Evolutionary conservation across 805 yeast genomes (phyloP), one percentile per base, ranked within the genome.

Genomic region (Cyberlindnera misumaiensis): DNA sequence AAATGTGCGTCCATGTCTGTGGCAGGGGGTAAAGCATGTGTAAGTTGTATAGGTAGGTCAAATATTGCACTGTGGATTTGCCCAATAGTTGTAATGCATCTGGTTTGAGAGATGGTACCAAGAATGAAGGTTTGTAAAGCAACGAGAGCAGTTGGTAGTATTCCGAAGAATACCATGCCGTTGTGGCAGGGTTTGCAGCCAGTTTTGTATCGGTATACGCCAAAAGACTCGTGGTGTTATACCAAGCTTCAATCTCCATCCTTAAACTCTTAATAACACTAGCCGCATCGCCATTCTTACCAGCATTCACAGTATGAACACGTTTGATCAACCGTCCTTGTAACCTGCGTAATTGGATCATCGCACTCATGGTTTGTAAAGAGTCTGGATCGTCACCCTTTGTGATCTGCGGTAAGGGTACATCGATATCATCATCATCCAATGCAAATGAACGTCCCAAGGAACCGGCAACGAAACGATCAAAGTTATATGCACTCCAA

Each of bases 401-500:
- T 12, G 70, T 40, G 6, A 67, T 52, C 15, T 54, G 53, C 3
- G 76, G 75, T 6, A 59, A 39, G 0, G 68, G 71, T 0, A 66
- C 64, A 35, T 70, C 71, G 30, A 75, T 68, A 44, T 73, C 77
- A 36, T 65, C 65, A 41, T 74, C 80, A 27, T 66, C 64, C 14
- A 76, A 54, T 0, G 70, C 64, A 18, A 70, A 59, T 3, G 73
- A 70, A 28, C 78, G 60, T 1, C 79, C 77, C 17, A 75, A 49
- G 12, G 73, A 64, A 11, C 68, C 56, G 5, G 76, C 67, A 15
- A 75, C 64, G 15, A 71, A 55, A 31, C 78, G 47, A 44, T 73
- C 79, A 48, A 69, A 61, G 40, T 63, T 64, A 46, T 70, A 71
- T 4, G 68, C 67, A 38, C 71, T 63, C 77, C 77, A 72, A 47